Evolutionary conservation across 371 early-diverging fungal genomes (phyloP).

Genomic region (Mucor circinelloides): DNA sequence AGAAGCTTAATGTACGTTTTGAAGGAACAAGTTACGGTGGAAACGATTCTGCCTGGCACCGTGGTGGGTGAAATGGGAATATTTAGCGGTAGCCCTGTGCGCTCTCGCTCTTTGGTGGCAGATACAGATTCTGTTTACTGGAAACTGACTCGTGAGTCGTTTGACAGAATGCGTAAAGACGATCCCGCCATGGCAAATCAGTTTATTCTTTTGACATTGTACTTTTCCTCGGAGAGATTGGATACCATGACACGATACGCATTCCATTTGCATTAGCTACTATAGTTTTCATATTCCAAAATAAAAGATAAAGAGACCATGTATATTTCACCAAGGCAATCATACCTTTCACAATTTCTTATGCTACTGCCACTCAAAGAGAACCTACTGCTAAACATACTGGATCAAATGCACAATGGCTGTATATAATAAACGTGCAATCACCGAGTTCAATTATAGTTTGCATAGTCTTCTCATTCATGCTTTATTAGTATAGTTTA

Average conservation of each 20-base stretch:
- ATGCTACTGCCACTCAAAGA: no score
- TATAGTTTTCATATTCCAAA: no score
- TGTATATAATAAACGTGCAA: no score
- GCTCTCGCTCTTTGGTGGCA: conserved; percentile 63
- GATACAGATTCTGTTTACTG: conserved; percentile 71
- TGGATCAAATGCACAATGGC: no score
- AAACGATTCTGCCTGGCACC: conserved; percentile 78
- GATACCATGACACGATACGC: conserved; percentile 63
- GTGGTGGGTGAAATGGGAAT: conserved; percentile 80
- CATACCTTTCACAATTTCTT: no score
- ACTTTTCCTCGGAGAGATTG: conserved; percentile 62
- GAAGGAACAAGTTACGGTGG: conserved; percentile 53
- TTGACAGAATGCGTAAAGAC: conserved; percentile 57
- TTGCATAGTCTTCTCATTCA: no score
- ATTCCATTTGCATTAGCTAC: conserved; percentile 52
- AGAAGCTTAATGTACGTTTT: conserved; percentile 57
- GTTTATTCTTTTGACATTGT: conserved; percentile 57
- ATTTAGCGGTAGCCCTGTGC: conserved; percentile 52
- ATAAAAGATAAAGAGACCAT: no score
- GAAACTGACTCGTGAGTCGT: conserved; percentile 60
- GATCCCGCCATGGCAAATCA: conserved; percentile 56
- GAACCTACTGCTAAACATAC: no score
- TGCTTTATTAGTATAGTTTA: no score
- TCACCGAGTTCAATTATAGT: no score
- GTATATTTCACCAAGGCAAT: no score